These are phyloP conservation scores for Chimonanthus salicifolius DNA, from an alignment of 164 flowering plant species.

Conservation along the genomic window DNA sequence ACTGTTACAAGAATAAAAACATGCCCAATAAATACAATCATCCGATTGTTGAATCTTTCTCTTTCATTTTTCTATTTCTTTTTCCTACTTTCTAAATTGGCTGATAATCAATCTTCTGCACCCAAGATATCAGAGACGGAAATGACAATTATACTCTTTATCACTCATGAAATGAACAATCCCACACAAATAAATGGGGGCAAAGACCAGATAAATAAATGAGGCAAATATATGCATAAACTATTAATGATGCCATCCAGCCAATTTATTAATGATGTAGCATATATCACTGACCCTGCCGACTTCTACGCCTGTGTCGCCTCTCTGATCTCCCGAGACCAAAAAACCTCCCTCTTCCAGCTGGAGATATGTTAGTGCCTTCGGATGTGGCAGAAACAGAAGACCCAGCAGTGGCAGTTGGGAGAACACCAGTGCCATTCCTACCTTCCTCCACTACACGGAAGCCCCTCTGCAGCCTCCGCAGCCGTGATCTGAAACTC, in stretches of 20 bases:
- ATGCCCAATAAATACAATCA: too few species aligned
- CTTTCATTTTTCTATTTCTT: too few species aligned
- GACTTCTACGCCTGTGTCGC: slow-evolving; percentile 21
- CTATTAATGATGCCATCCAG: neutral
- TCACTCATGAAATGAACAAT: too few species aligned
- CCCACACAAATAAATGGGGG: too few species aligned
- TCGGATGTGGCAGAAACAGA: slow-evolving; percentile 5
- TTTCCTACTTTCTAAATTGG: too few species aligned
- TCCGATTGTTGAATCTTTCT: too few species aligned
- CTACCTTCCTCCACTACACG: slow-evolving; percentile 1
- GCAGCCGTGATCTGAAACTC: slow-evolving; percentile 25
- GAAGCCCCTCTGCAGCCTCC: slow-evolving; percentile 32
- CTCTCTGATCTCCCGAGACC: slow-evolving; percentile 17
- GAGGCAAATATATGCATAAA: neutral
- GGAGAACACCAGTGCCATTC: slow-evolving; percentile 2
- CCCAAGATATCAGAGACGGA: too few species aligned
- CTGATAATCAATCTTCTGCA: too few species aligned
- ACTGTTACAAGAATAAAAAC: too few species aligned
- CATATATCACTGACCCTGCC: slow-evolving; percentile 4
- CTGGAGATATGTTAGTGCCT: slow-evolving; percentile 6
- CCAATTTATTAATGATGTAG: neutral
- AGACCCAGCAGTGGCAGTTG: neutral
- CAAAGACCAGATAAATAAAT: neutral
- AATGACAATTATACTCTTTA: too few species aligned
- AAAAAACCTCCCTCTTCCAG: slow-evolving; percentile 8